These are phyloP conservation scores for Gossypium turneri DNA, from an alignment of 345 rosid genomes.

Conservation along the genomic window DNA sequence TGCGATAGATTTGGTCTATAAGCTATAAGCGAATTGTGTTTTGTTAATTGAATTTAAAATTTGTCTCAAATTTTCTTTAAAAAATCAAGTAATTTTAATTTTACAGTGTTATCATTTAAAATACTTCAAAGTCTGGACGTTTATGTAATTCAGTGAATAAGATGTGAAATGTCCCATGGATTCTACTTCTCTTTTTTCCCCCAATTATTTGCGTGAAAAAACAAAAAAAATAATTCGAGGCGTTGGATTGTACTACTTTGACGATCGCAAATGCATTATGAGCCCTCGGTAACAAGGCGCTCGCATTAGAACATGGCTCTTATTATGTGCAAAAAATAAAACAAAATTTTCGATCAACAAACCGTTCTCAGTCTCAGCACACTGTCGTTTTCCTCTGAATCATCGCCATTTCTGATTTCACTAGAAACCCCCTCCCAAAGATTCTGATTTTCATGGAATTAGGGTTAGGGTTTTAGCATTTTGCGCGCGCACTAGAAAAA, in stretches of 20 bases:
- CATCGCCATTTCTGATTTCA: constrained; percentile 3
- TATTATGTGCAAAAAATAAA: background rate
- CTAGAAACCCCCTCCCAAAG: background rate
- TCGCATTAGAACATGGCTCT: background rate
- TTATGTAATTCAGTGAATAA: too few species aligned
- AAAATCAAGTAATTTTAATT: too few species aligned
- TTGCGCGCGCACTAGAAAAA: constrained; percentile 6
- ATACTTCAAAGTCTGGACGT: too few species aligned
- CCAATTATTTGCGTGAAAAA: background rate
- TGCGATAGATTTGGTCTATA: background rate
- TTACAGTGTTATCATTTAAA: too few species aligned
- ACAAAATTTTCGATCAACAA: background rate
- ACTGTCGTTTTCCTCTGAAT: background rate
- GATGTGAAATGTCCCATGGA: too few species aligned
- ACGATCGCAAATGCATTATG: background rate
- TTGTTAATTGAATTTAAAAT: too few species aligned
- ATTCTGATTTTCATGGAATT: constrained; percentile 13
- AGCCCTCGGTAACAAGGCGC: background rate
- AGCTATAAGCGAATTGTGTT: too few species aligned
- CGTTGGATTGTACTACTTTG: background rate
- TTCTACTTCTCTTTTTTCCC: background rate
- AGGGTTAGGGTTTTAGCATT: constrained; percentile 6
- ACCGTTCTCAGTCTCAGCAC: background rate
- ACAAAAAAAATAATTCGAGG: background rate
- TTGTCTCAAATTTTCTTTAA: too few species aligned